Conservation (phyloP, 2,329 filamentous ascomycete species). For the Alternaria postmessia region DNA sequence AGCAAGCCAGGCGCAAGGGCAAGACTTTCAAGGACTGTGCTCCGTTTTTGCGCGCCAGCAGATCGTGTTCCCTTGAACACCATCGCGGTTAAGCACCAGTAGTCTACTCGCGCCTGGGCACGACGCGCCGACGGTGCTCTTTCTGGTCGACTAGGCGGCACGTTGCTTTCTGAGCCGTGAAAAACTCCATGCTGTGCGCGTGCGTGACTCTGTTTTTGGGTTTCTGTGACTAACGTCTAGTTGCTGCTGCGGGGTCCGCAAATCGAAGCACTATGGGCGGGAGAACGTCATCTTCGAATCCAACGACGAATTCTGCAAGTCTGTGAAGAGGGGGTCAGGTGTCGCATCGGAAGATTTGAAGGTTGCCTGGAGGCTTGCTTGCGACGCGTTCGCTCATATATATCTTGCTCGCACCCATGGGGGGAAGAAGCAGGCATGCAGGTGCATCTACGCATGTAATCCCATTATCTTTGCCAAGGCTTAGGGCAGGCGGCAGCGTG, state of each 20-base stretch:
- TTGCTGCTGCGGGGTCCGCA: constrained; percentile 28
- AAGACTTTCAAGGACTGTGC: constrained; percentile 17
- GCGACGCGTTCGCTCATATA: constrained; percentile 1
- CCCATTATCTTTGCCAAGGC: constrained; percentile 33
- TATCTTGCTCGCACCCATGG: background rate
- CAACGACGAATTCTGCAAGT: background rate
- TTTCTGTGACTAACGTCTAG: constrained; percentile 37
- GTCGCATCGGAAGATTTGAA: background rate
- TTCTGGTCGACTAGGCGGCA: constrained; percentile 16
- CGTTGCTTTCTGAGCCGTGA: constrained; percentile 18
- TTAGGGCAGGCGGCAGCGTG: constrained; percentile 23
- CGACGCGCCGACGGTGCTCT: constrained; percentile 28
- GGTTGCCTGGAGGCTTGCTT: background rate
- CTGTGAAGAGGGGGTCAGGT: background rate
- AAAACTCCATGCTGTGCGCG: constrained; percentile 24
- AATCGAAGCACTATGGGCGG: constrained; percentile 7
- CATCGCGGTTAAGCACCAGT: constrained; percentile 35
- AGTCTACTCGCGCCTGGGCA: constrained; percentile 35
- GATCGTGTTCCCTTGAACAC: constrained; percentile 29
- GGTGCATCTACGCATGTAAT: constrained; percentile 24
- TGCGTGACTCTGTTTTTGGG: constrained; percentile 30
- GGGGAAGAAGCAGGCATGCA: constrained; percentile 19
- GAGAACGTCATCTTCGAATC: constrained; percentile 8
- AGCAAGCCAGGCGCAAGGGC: constrained; percentile 23
- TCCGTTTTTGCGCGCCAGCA: constrained; percentile 15